phyloP scores from a whole-genome alignment of 192 early-diverging fungal species.

The Pilaira anomala region DNA sequence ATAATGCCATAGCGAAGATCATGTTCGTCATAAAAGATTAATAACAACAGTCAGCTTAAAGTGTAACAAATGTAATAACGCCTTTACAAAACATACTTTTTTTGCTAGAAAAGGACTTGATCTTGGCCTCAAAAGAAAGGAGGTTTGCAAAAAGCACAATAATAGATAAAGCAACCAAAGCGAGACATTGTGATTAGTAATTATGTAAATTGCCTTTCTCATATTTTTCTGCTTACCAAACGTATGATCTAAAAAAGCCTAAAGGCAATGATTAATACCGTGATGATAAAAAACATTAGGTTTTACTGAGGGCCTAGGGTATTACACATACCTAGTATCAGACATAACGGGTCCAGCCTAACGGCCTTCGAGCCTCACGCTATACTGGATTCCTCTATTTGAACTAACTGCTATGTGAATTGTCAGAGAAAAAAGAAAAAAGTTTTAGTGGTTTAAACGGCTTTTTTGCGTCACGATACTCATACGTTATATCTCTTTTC shows the following conservation, averaged over 20 bases:
- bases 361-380: conserved; percentile 10
- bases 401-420: conserved; percentile 15
- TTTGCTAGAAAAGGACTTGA: conserved; percentile 1
- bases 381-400: conserved; percentile 16
- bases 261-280: conserved; percentile 7
- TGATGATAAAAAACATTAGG: conserved; percentile 11
- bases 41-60: conserved; percentile 5
- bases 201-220: conserved; percentile 10
- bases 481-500: too few species aligned
- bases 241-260: conserved; percentile 14
- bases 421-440: conserved; percentile 7
- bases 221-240: conserved; percentile 15
- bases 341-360: conserved; percentile 10
- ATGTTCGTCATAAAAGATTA: conserved; percentile 6
- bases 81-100: not conserved
- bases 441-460: too few species aligned
- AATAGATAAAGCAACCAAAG: conserved; percentile 2
- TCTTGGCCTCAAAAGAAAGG: conserved; percentile 8
- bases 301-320: conserved; percentile 18
- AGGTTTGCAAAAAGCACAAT: conserved; percentile 3
- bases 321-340: conserved; percentile 15
- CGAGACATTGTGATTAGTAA: conserved; percentile 8
- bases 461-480: too few species aligned
- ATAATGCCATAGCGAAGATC: conserved; percentile 10
- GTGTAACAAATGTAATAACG: conserved; percentile 7